Base-by-base conservation (phyloP, 768 basidiomycete species). In the Boletus tomentosulus region DNA sequence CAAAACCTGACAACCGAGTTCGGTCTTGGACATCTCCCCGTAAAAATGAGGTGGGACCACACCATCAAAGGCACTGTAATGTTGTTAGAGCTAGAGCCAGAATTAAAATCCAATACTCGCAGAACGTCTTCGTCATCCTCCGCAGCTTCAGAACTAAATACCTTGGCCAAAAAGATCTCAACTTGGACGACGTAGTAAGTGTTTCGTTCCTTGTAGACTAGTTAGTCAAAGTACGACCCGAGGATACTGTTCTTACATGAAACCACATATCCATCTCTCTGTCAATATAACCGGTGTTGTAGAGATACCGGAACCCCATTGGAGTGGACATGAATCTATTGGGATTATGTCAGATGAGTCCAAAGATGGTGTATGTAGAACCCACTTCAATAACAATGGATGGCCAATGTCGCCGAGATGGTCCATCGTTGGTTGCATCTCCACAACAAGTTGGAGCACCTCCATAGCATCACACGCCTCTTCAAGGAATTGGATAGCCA, bases 191-290 rank as follows among this genome's bases (percentile, higher is more conserved):
- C 92, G 66, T 98, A 99, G 49, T 87, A 84, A 3, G 90, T 78
- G 62, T 99, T 99, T 30, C 93, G 89, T 68, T 93, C 92, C 96
- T 98, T 62, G 3, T 33, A 53, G 42, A 28, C 15, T n/a, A 12
- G 7, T 62, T 41, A 65, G 58, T 50, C 37, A 16, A 30, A 19
- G n/a, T 19, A 43, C n/a, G 35, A 28, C 4, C 16, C 6, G 13
- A 30, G 19, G 33, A 19, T 22, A 49, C 15, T 25, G 1, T 28
- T 66, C 87, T 62, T 64, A 95, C 96, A 67, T 92, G 85, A 64
- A 96, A 92, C 97, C 97, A 99, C 59, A 84, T 81, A 57, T 98
- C 93, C 81, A 99, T 90, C 69, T 98, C 94, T 44, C 89, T 80
- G 62, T 93, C 88, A 54, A 99, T 95, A 64, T 98, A 98, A 4